Percentiles rank a stretch among this genome's conserved stretches.
phyloP scores from a whole-genome alignment of 1,284 basidiomycete genomes.

The Leucoagaricus sp. region DNA sequence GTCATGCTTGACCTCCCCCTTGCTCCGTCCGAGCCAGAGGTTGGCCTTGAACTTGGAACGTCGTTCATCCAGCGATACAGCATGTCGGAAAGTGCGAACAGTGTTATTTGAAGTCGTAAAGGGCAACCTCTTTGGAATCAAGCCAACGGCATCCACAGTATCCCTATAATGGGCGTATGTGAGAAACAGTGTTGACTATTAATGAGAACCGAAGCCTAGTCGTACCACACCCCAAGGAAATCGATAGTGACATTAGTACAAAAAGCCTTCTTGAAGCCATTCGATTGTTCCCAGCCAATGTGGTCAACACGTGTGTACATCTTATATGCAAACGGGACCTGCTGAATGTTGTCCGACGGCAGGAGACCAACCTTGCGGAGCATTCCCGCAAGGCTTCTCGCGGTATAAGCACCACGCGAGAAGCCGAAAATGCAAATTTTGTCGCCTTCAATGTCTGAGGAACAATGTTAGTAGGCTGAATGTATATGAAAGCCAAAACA shows the following conservation, averaged over 20 bases:
- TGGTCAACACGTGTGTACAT: constrained; percentile 43
- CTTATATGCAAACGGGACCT: constrained; percentile 55
- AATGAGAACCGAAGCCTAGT: not conserved
- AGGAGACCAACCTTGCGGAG: constrained; percentile 40
- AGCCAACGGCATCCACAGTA: constrained; percentile 56
- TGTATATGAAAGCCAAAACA: not conserved
- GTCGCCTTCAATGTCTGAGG: constrained; percentile 41
- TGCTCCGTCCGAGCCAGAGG: constrained; percentile 37
- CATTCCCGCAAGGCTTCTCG: constrained; percentile 59
- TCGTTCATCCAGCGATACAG: constrained; percentile 57
- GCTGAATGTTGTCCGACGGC: constrained; percentile 37
- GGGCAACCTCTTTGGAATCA: constrained; percentile 52
- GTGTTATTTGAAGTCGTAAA: constrained; percentile 52
- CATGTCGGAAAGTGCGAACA: constrained; percentile 49
- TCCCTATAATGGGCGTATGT: constrained; percentile 38
- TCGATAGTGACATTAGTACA: constrained; percentile 50
- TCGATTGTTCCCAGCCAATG: constrained; percentile 49
- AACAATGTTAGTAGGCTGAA: not conserved
- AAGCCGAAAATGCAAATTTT: constrained; percentile 52
- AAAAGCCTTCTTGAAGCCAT: constrained; percentile 59
- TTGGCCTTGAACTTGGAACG: constrained; percentile 53
- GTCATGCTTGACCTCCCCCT: constrained; percentile 20
- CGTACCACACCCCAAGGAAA: constrained; percentile 57
- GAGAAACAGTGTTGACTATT: not conserved
- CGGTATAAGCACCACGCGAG: constrained; percentile 60